phyloP scores from a whole-genome alignment of 2,329 filamentous ascomycete genomes.

The Teratosphaeria gauchensis region DNA sequence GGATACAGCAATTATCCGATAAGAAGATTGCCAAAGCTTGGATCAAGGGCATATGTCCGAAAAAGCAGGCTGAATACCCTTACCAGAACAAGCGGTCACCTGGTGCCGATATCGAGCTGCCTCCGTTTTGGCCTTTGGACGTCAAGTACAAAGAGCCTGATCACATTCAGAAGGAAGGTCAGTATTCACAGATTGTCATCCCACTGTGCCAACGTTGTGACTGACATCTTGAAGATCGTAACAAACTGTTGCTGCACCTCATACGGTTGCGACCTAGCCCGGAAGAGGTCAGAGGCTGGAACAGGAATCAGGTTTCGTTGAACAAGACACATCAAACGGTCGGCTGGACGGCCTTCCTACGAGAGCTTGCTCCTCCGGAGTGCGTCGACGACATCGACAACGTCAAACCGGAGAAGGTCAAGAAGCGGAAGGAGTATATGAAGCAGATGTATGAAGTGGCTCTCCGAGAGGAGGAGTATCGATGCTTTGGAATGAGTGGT shows the following conservation, averaged over 20 bases:
- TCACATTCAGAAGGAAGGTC: constrained; percentile 59
- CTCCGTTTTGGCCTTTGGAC: constrained; percentile 27
- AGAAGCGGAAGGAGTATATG: constrained; percentile 6
- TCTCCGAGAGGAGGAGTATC: constrained; percentile 11
- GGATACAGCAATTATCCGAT: constrained; percentile 60
- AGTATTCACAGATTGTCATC: constrained; percentile 2
- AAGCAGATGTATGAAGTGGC: constrained; percentile 13
- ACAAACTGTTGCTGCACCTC: constrained; percentile 21
- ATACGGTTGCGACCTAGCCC: constrained; percentile 21
- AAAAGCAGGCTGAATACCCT: constrained; percentile 65
- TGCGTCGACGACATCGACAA: constrained; percentile 16
- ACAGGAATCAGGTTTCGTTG: constrained; percentile 12
- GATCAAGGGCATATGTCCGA: constrained; percentile 66
- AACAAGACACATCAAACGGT: constrained; percentile 13
- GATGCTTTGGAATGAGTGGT: background rate
- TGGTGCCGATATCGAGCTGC: constrained; percentile 11
- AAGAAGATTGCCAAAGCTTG: constrained; percentile 67
- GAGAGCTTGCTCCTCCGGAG: constrained; percentile 13
- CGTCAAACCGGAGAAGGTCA: constrained; percentile 9
- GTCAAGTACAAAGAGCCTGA: constrained; percentile 60
- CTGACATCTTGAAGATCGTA: constrained; percentile 18
- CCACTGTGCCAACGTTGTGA: background rate
- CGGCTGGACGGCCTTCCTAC: constrained; percentile 24
- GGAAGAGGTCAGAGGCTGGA: constrained; percentile 19
- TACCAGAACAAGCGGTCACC: constrained; percentile 53